Base-by-base conservation (phyloP, 129 eudicot genomes). In the Arctium minus region DNA sequence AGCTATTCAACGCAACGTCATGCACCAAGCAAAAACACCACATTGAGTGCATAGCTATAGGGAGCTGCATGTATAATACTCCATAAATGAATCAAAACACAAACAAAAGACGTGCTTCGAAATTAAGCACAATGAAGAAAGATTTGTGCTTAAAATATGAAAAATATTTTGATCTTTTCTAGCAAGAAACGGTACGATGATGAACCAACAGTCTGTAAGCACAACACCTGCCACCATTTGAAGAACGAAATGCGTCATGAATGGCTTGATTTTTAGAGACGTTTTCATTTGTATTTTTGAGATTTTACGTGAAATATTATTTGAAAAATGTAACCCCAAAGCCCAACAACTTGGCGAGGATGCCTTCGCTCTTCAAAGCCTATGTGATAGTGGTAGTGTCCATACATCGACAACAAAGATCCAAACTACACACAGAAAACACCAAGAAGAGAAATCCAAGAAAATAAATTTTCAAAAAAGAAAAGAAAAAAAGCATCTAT, bases 201-300 rank as follows among this genome's bases (percentile, higher is more conserved):
- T 86, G 86, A 91, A 92, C 97, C 98, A 92, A 30, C 93, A 87
- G 83, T 95, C 98, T 35, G 98, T 95, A 80, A 95, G 97, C 85
- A 92, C 86, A 78, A 95, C 97, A 17, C 97, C 97, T 86, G 97
- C 97, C 82, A 91, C 87, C 97, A 91, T 91, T 97, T 91, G 88
- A 36, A 76, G 36, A 35, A 82, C 36, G 29, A 22, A 10, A 39
- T n/a, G 32, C 13, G 70, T 74, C 72, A 83, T 72, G 5, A 15
- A 70, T 33, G 6, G 33, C n/a, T 56, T 31, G 17, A 33, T 27
- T 38, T 35, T 74, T 42, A 30, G n/a, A 60, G 12, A 67, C 1
- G 17, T 42, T 77, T 35, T 60, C 27, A 30, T 86, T 30, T n/a
- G 1, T 77, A 33, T 75, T 79, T 35, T 73, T 42, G n/a, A 31